Evolutionary conservation across 108 stramenopile genomes (phyloP), one percentile per base, ranked within the genome.

Genomic region (Nannochloropsis salina): DNA sequence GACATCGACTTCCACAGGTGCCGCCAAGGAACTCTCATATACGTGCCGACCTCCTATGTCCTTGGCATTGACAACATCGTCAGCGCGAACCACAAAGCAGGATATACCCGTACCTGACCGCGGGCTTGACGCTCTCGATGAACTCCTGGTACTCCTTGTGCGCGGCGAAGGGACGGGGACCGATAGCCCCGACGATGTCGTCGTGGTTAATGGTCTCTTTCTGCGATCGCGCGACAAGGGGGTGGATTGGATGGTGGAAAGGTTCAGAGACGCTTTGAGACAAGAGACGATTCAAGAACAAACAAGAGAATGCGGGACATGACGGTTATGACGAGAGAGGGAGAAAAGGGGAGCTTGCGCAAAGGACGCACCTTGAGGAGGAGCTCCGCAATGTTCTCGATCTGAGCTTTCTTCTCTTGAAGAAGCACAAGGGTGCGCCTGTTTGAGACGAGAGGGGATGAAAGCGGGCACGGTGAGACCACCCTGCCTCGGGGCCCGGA

Each of bases 161-260:
- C 44, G 93, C 92, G 82, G 83, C 87, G 89, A 96, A 99, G 9
- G 96, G 97, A 20, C 98, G 93, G n/a, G 89, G 88, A 40, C 98
- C 98, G 86, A 99, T 94, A 42, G 93, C 82, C 45, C 94, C 92
- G 42, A 96, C 92, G 79, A 98, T 92, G 90, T 97, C 96, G 86
- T 96, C 95, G 86, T 97, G 96, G 74, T 94, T 96, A 86, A 98
- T 96, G 20, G 98, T 98, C 92, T 98, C 98, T 91, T 96, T 95
- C 90, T 81, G 40, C 81, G 41, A 9, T 18, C 51, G 21, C 41
- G 43, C 5, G 83, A 44, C 43, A 31, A 31, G 31, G 31, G 31
- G 31, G 1, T 31, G 31, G 31, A 31, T 31, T 31, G 43, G 83
- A 44, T 9, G 42, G 42, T 12, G 41, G 11, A 21, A 47, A 22